Evolutionary conservation across 495 filamentous ascomycete species (phyloP), one percentile per base, ranked within the genome.

Genomic region (Aspergillus baeticus): DNA sequence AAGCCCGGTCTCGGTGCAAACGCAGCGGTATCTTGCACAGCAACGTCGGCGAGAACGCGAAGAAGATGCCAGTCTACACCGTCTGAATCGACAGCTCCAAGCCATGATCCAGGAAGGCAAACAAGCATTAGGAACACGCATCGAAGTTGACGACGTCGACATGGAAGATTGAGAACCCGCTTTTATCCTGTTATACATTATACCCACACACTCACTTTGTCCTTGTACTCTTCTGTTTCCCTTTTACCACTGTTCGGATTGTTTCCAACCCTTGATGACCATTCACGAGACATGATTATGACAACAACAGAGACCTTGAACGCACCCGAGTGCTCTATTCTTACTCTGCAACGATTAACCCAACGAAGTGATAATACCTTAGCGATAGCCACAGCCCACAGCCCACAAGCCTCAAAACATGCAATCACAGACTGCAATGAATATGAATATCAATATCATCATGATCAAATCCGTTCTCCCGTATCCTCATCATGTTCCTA

Each of bases 51-150:
- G 86, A 21, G 92, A 96, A 60, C 77, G 84, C 42, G 90, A 94
- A 60, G 83, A 87, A 15, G 92, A 97, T 62, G 82, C 83, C 38
- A 85, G 86, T 49, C 81, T 98, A 49, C 82, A 83, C 51, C 82
- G 86, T 18, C 82, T 97, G 68, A 94, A 93, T 64, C 77, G 83
- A 35, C 84, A 86, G 62, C 71, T 97, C 22, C 83, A 87, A 62
- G 85, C 81, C 29, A 90, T 98, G 89, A 96, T 98, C 39, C 70
- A 85, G 7, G 86, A 97, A 68, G 94, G 91, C 0, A 88, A 86
- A 65, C 89, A 94, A 64, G 94, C 94, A 11, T 64, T 97, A 18
- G 91, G 89, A 10, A 88, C 90, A 31, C 92, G 77, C 47, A 77
- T 91, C 15, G 87, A 90, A 63, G 80, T 98, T 43, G 83, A 87